Evolutionary conservation across 139 green algal species (phyloP), one percentile per base, ranked within the genome.

Genomic region (Closterium sp.): DNA sequence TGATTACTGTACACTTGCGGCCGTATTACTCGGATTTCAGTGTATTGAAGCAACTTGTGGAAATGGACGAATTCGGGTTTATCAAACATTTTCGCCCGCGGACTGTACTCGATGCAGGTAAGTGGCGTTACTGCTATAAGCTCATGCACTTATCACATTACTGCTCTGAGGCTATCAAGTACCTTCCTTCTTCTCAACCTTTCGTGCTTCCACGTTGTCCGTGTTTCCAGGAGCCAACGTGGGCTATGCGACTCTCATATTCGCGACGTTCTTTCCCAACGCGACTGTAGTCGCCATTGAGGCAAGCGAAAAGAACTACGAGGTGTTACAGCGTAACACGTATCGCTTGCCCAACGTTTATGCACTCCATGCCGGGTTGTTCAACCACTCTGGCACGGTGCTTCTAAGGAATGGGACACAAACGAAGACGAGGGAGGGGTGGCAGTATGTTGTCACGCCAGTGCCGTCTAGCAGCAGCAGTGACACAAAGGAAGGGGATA

Each of bases 101-200:
- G 12, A 85, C 83, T 25, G 66, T 92, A 4, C 89, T 92, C 2
- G 89, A 92, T 33, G 89, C 89, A n/a, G 89, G 89, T 90, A 33
- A 25, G 87, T 34, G 28, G 9, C 9, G 3, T 5, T 66, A 10
- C 38, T 66, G n/a, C n/a, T n/a, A n/a, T n/a, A n/a, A n/a, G n/a
- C n/a, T n/a, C n/a, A n/a, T n/a, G n/a, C n/a, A n/a, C n/a, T n/a
- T n/a, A n/a, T n/a, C n/a, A n/a, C n/a, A n/a, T n/a, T n/a, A n/a
- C n/a, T n/a, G n/a, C n/a, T n/a, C n/a, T n/a, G n/a, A n/a, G n/a
- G n/a, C n/a, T n/a, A n/a, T n/a, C n/a, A n/a, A n/a, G n/a, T n/a
- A n/a, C 64, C 64, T 83, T 16, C 64, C 64, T 16, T 16, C 64
- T 16, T 16, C 64, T 83, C 64, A 10, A 10, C 64, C 64, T 83